These are phyloP conservation scores for Pelargonium nanum DNA, from an alignment of 345 rosid species.

Conservation along the genomic window DNA sequence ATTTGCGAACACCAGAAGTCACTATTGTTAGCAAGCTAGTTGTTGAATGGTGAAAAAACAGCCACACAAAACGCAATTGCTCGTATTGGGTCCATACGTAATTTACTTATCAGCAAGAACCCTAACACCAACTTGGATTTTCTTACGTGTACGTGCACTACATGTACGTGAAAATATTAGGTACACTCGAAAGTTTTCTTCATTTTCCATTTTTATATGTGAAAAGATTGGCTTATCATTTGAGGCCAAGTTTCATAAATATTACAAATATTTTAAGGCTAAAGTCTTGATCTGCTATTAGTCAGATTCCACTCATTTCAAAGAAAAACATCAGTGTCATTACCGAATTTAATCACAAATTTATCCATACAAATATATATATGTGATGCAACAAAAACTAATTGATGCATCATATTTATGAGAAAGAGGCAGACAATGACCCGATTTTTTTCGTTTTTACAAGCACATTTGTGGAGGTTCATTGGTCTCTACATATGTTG, in stretches of 20 bases:
- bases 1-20: too few species aligned
- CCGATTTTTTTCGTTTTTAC: constrained; percentile 13
- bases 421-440: constrained; percentile 22
- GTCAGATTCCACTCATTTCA: constrained; percentile 27
- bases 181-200: too few species aligned
- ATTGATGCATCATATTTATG: too few species aligned
- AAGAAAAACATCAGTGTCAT: constrained; percentile 25
- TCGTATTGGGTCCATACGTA: too few species aligned
- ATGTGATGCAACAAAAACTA: constrained; percentile 5
- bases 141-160: background rate
- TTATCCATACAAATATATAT: background rate
- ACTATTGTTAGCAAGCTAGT: too few species aligned
- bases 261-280: background rate
- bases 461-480: constrained; percentile 12
- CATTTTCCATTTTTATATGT: too few species aligned
- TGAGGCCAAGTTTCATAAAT: constrained; percentile 1
- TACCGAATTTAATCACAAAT: constrained; percentile 29
- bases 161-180: background rate
- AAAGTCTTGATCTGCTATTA: too few species aligned
- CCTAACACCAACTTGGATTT: too few species aligned
- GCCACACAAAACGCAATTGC: too few species aligned
- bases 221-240: constrained; percentile 10
- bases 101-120: too few species aligned
- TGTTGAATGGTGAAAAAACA: too few species aligned
- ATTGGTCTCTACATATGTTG: constrained; percentile 13